Evolutionary conservation across 345 rosid species (phyloP).

Genomic region (Syzygium grande): DNA sequence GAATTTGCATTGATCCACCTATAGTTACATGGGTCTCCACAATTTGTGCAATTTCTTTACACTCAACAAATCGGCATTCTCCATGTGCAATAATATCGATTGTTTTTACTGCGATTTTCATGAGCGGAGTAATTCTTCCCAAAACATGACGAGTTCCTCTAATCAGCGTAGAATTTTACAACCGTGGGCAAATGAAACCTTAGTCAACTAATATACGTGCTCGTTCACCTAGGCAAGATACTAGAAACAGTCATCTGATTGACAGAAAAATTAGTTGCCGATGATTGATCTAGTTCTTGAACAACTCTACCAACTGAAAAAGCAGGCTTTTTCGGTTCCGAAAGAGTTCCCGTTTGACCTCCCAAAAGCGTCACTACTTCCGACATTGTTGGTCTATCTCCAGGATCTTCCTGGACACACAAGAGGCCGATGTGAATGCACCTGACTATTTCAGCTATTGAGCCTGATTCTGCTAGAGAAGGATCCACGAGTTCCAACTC

Average conservation of each 20-base stretch:
- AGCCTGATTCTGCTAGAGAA: constrained; percentile 11
- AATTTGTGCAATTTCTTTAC: no score
- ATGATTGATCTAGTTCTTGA: background rate
- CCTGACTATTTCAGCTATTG: constrained; percentile 15
- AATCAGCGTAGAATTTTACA: background rate
- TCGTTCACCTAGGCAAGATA: constrained; percentile 1
- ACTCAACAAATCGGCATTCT: no score
- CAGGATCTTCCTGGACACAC: constrained; percentile 9
- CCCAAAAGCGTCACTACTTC: constrained; percentile 22
- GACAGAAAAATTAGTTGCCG: background rate
- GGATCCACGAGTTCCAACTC: constrained; percentile 29
- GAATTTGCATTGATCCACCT: no score
- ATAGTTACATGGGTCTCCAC: no score
- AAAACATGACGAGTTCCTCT: no score
- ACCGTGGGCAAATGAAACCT: background rate
- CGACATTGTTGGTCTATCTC: constrained; percentile 41
- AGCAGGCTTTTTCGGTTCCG: constrained; percentile 13
- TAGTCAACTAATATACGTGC: background rate
- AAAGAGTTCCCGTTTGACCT: constrained; percentile 9
- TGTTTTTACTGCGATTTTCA: no score
- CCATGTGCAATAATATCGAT: no score
- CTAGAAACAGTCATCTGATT: constrained; percentile 2
- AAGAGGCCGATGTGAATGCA: constrained; percentile 39
- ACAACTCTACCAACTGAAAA: constrained; percentile 2
- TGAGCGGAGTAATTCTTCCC: no score